phyloP scores from a whole-genome alignment of 345 rosid species.

The Hypericum androsaemum region DNA sequence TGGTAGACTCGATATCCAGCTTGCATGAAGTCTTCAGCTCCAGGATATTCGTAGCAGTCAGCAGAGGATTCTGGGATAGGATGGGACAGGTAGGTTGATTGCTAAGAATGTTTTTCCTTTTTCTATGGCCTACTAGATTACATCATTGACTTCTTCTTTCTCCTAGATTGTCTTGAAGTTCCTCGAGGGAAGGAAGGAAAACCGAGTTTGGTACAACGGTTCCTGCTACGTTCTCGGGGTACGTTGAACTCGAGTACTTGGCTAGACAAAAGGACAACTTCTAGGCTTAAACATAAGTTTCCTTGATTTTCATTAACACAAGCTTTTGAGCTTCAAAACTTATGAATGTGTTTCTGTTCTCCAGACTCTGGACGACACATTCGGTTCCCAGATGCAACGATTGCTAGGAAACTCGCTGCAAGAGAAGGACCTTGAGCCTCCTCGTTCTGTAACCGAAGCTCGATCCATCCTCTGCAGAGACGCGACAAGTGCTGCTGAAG shows the following conservation, averaged over 20 bases:
- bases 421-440: conserved; percentile 84
- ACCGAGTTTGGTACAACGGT: conserved; percentile 82
- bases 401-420: conserved; percentile 75
- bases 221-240: conserved; percentile 91
- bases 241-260: conserved; percentile 18
- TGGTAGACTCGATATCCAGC: conserved; percentile 61
- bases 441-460: conserved; percentile 87
- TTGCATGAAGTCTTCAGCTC: conserved; percentile 70
- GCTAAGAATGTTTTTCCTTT: neutral
- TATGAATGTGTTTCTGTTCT: neutral
- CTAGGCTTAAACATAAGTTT: no score
- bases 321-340: neutral
- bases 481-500: conserved; percentile 42
- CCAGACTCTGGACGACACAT: conserved; percentile 82
- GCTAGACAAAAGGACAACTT: no score
- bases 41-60: conserved; percentile 66
- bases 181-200: conserved; percentile 93
- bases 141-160: neutral
- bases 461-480: conserved; percentile 93
- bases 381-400: conserved; percentile 93
- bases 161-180: conserved; percentile 70
- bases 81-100: conserved; percentile 63
- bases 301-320: no score
- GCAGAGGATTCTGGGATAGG: conserved; percentile 91
- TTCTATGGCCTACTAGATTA: neutral